Percentiles rank a stretch among this genome's conserved stretches.
Conservation (phyloP, 2,329 filamentous ascomycete species). For the Cercospora janseana region DNA sequence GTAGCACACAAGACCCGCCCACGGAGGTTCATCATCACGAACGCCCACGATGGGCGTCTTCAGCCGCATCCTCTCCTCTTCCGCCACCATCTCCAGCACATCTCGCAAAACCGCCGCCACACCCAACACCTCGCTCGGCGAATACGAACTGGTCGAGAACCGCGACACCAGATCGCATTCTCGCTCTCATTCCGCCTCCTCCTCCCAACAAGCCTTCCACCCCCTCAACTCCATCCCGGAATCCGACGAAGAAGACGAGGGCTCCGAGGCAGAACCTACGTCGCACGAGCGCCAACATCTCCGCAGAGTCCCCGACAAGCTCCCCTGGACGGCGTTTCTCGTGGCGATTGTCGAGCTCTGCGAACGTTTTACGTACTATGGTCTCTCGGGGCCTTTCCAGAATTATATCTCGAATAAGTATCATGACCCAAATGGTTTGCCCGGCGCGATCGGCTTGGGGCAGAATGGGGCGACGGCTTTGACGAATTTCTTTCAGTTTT, state of each 20-base stretch:
- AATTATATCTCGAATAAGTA: constrained; percentile 48
- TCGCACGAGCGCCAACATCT: constrained; percentile 44
- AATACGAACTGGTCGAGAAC: constrained; percentile 22
- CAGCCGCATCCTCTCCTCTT: constrained; percentile 8
- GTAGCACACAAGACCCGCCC: neutral
- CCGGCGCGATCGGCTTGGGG: constrained; percentile 35
- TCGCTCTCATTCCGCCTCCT: neutral
- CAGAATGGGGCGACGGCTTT: constrained; percentile 44
- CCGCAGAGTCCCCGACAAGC: constrained; percentile 44
- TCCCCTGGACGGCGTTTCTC: constrained; percentile 39
- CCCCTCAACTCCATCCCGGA: neutral
- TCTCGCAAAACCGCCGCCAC: constrained; percentile 4
- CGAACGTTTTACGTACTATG: constrained; percentile 31
- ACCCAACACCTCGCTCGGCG: constrained; percentile 17
- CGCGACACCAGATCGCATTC: neutral
- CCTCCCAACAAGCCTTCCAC: too few relatives aligned
- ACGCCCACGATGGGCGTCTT: constrained; percentile 17
- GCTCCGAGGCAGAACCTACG: constrained; percentile 36
- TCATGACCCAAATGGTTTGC: constrained; percentile 38
- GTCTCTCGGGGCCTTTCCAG: constrained; percentile 40
- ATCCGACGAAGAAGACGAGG: neutral
- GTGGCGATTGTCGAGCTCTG: constrained; percentile 27
- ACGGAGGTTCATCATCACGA: too few relatives aligned
- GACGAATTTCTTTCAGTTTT: constrained; percentile 47
- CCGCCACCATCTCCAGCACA: too few relatives aligned